Evolutionary conservation across 2,329 filamentous ascomycete species (phyloP).

Genomic region (Scedosporium boydii): DNA sequence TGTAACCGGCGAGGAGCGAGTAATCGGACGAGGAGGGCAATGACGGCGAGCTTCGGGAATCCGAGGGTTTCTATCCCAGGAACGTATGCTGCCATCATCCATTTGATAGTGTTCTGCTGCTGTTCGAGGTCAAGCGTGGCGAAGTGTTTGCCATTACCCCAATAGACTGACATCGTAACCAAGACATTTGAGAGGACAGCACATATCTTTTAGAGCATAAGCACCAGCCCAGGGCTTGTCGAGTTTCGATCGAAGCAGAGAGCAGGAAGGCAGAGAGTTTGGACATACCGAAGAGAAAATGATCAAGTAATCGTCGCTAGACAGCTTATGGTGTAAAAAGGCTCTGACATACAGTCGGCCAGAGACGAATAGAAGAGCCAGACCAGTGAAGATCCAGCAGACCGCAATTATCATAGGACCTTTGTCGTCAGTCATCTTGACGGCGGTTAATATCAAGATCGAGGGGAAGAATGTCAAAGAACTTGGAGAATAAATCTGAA

Average conservation of each 20-base stretch:
- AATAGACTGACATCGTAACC: constrained; percentile 11
- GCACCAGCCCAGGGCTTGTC: no score
- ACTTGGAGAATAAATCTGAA: no score
- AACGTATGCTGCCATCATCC: constrained; percentile 16
- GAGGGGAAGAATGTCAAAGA: background rate
- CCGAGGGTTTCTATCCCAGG: constrained; percentile 18
- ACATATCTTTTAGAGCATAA: constrained; percentile 6
- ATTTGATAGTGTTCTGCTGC: constrained; percentile 9
- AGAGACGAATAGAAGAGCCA: constrained; percentile 10
- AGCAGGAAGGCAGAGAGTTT: background rate
- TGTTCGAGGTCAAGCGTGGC: constrained; percentile 9
- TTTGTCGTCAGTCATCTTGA: constrained; percentile 9
- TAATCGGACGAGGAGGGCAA: constrained; percentile 16
- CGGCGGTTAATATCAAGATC: background rate
- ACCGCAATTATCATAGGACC: constrained; percentile 11
- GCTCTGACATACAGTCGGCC: constrained; percentile 10
- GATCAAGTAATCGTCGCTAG: constrained; percentile 13
- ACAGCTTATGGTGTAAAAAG: constrained; percentile 9
- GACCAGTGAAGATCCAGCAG: constrained; percentile 12
- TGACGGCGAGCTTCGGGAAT: constrained; percentile 19
- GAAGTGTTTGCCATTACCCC: constrained; percentile 15
- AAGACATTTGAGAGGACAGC: constrained; percentile 10
- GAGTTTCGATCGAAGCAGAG: no score
- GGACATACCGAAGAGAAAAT: constrained; percentile 5
- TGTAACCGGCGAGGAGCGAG: constrained; percentile 14